phyloP scores from a whole-genome alignment of 2,329 filamentous ascomycete species.

The Paecilomyces sp. region DNA sequence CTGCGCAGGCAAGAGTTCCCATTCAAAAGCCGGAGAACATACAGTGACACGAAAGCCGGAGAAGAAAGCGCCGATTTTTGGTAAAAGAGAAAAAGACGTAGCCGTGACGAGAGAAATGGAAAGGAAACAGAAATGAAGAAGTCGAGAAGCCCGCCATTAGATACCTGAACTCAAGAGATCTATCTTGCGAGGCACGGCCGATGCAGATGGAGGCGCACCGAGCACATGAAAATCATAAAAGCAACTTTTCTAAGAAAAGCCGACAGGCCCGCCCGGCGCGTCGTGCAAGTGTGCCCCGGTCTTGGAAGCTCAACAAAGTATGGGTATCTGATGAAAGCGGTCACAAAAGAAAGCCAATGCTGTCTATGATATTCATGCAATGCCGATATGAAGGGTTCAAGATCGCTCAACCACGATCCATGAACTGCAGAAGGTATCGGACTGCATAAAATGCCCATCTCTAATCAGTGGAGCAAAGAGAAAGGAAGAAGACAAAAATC shows the following conservation, averaged over 20 bases:
- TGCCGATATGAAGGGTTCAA: slow-evolving; percentile 26
- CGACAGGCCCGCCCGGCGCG: slow-evolving; percentile 30
- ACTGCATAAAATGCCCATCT: slow-evolving; percentile 33
- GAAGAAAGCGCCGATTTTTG: slow-evolving; percentile 18
- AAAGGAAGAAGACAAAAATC: slow-evolving; percentile 19
- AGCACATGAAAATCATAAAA: slow-evolving; percentile 30
- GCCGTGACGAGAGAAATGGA: not conserved
- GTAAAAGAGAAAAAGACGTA: slow-evolving; percentile 7
- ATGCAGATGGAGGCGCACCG: slow-evolving; percentile 33
- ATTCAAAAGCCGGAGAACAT: slow-evolving; percentile 8
- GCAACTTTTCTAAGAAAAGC: slow-evolving; percentile 32
- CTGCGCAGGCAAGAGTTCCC: slow-evolving; percentile 4
- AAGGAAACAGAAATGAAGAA: slow-evolving; percentile 6
- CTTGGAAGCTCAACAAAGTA: slow-evolving; percentile 34
- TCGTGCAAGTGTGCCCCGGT: slow-evolving; percentile 31
- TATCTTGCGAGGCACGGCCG: slow-evolving; percentile 33
- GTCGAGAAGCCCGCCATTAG: slow-evolving; percentile 24
- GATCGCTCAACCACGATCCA: slow-evolving; percentile 15
- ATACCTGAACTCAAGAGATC: slow-evolving; percentile 35
- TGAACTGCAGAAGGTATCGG: slow-evolving; percentile 25
- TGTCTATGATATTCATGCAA: slow-evolving; percentile 46
- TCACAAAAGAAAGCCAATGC: slow-evolving; percentile 42
- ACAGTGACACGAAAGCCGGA: slow-evolving; percentile 13
- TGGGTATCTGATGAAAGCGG: slow-evolving; percentile 43
- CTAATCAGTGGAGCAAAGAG: slow-evolving; percentile 23